A percentile compares a stretch with the other conserved stretches of the same genome.
phyloP scores from a whole-genome alignment of 2,329 filamentous ascomycete species.

The Capronia coronata region DNA sequence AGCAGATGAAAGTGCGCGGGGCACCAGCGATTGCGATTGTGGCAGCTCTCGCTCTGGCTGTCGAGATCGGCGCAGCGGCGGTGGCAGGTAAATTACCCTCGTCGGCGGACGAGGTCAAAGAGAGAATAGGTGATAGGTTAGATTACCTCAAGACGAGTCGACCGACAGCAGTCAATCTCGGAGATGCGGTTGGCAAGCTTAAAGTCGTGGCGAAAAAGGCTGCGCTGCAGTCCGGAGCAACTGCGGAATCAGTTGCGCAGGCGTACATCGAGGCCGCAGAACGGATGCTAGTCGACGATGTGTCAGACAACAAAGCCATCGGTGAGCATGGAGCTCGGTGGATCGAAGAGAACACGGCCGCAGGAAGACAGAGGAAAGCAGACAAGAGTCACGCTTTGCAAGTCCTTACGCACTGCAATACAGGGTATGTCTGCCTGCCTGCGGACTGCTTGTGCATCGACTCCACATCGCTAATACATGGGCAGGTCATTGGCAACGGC shows the following conservation, averaged over 20 bases:
- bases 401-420: constrained; percentile 97
- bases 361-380: constrained; percentile 40
- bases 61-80: constrained; percentile 58
- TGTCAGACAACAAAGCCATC: constrained; percentile 79
- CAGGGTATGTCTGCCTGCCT: constrained; percentile 55
- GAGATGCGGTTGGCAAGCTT: constrained; percentile 78
- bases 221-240: constrained; percentile 32
- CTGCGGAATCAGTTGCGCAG: constrained; percentile 49
- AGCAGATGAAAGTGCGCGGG: constrained; percentile 60
- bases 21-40: constrained; percentile 97
- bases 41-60: constrained; percentile 79
- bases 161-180: constrained; percentile 90
- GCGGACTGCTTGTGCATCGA: neutral
- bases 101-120: constrained; percentile 49
- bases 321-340: constrained; percentile 77
- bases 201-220: constrained; percentile 54
- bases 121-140: constrained; percentile 68
- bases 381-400: constrained; percentile 51
- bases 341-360: constrained; percentile 57
- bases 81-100: constrained; percentile 40
- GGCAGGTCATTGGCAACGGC: constrained; percentile 81
- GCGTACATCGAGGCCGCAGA: constrained; percentile 77
- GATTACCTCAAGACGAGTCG: constrained; percentile 83
- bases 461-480: constrained; percentile 12
- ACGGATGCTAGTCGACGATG: constrained; percentile 77